Evolutionary conservation across 2,329 filamentous ascomycete genomes (phyloP).

Genomic region (Talaromyces funiculosus): DNA sequence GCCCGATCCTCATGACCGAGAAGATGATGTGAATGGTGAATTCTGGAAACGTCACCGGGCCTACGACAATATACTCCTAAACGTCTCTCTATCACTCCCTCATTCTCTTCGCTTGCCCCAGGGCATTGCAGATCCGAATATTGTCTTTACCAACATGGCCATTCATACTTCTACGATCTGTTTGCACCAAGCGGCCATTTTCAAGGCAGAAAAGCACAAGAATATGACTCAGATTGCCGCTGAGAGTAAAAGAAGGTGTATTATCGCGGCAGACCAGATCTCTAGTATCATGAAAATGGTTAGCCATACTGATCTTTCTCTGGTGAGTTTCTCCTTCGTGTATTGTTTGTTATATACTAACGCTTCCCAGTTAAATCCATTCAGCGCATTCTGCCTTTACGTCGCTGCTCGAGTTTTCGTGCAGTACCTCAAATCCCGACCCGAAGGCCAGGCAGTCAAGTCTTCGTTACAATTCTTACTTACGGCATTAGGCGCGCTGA

Average conservation of each 20-base stretch:
- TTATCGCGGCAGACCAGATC: conserved; percentile 89
- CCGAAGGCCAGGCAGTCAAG: conserved; percentile 69
- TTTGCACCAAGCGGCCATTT: conserved; percentile 96
- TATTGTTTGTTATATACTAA: neutral
- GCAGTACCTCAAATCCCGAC: conserved; percentile 91
- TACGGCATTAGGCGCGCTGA: conserved; percentile 82
- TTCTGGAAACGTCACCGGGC: conserved; percentile 93
- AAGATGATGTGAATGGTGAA: conserved; percentile 81
- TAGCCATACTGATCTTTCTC: conserved; percentile 77
- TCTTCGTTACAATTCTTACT: conserved; percentile 87
- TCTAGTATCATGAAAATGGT: conserved; percentile 93
- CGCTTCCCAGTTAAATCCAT: conserved; percentile 74
- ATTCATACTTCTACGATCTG: conserved; percentile 96
- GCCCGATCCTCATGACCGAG: conserved; percentile 71
- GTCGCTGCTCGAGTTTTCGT: conserved; percentile 94
- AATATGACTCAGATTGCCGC: conserved; percentile 70
- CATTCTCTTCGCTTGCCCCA: conserved; percentile 70
- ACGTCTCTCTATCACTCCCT: conserved; percentile 79
- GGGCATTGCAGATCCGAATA: conserved; percentile 71
- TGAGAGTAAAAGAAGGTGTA: conserved; percentile 88
- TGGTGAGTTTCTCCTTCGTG: conserved; percentile 57
- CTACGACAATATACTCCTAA: conserved; percentile 85
- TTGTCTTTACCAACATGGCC: conserved; percentile 93
- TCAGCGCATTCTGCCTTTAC: conserved; percentile 91
- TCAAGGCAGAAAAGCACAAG: conserved; percentile 87